Evolutionary conservation across 306 rosid genomes (phyloP), one percentile per base, ranked within the genome.

Genomic region (Morella rubra): DNA sequence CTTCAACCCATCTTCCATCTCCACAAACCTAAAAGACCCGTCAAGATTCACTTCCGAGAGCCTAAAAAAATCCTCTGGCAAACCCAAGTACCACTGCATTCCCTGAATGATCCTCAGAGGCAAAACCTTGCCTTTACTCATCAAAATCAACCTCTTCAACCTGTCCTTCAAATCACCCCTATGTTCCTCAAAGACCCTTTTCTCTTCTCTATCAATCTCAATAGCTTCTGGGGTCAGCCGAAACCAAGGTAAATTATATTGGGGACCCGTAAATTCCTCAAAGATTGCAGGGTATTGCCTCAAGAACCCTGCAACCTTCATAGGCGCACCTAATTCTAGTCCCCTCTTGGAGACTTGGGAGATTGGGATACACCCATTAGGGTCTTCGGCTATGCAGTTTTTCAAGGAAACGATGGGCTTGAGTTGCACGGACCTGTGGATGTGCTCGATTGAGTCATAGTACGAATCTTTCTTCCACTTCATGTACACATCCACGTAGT

Each of bases 61-160:
- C 37, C 18, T 73, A 84, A 87, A 74, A 77, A 89, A 86, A 80
- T 94, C 91, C 69, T 84, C 79, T 40, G 98, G 98, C 75, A 94
- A 76, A 67, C 98, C 98, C 84, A 94, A 81, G 87, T 87, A 89
- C 98, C 98, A 94, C 49, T 84, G 86, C 98, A 94, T 89, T 73
- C 98, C 97, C 71, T 86, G 87, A 60, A 91, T 83, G 72, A 94
- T 89, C 76, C 89, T 91, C 77, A 94, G 80, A 44, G 97, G 98
- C 68, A 94, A 76, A 76, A 84, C 91, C 22, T 85, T 81, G 41
- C 74, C 89, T 80, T 74, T 85, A 49, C 91, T 90, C 97, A 94
- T 89, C 89, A 89, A 60, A 72, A 94, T 89, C 72, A 94, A 81
- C 82, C 85, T 94, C 87, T 88, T 89, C 81, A 94, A 78, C 90